Conservation (phyloP, 192 early-diverging fungal genomes). For the Geosiphon pyriformis region DNA sequence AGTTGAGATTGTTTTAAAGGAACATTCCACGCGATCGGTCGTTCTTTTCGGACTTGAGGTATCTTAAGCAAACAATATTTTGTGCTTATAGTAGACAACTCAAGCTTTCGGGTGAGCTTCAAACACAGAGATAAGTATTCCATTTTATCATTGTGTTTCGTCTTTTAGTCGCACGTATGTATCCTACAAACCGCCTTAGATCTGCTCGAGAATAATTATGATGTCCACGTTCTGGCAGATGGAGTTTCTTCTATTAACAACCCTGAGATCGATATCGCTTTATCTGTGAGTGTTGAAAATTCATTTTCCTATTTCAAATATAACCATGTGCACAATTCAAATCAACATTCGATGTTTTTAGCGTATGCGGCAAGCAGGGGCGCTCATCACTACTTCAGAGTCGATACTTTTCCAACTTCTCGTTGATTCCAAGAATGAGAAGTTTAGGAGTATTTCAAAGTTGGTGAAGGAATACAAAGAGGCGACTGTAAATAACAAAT, state of each 20-base stretch:
- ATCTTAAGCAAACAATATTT: no score
- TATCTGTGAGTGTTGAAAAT: slow-evolving; percentile 51
- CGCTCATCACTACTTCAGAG: slow-evolving; percentile 71
- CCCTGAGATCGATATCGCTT: slow-evolving; percentile 78
- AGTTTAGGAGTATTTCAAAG: slow-evolving; percentile 73
- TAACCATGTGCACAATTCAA: slow-evolving; percentile 13
- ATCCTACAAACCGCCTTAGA: slow-evolving; percentile 93
- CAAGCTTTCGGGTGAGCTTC: no score
- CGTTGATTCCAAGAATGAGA: slow-evolving; percentile 51
- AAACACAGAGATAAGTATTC: neutral
- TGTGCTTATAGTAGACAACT: no score
- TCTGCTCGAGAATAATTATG: slow-evolving; percentile 64
- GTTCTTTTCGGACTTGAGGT: slow-evolving; percentile 91
- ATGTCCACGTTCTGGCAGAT: slow-evolving; percentile 88
- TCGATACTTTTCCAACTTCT: slow-evolving; percentile 70
- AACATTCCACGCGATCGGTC: slow-evolving; percentile 52
- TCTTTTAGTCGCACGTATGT: slow-evolving; percentile 82
- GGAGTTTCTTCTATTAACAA: slow-evolving; percentile 84
- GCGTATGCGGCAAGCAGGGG: slow-evolving; percentile 62
- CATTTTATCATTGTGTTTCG: neutral
- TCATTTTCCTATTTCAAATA: neutral
- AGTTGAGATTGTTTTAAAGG: slow-evolving; percentile 49
- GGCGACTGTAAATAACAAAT: slow-evolving; percentile 56
- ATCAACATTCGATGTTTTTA: slow-evolving; percentile 34
- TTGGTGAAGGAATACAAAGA: slow-evolving; percentile 83